Conservation (phyloP, 495 filamentous ascomycete genomes). For the Penicillium coprophilum region DNA sequence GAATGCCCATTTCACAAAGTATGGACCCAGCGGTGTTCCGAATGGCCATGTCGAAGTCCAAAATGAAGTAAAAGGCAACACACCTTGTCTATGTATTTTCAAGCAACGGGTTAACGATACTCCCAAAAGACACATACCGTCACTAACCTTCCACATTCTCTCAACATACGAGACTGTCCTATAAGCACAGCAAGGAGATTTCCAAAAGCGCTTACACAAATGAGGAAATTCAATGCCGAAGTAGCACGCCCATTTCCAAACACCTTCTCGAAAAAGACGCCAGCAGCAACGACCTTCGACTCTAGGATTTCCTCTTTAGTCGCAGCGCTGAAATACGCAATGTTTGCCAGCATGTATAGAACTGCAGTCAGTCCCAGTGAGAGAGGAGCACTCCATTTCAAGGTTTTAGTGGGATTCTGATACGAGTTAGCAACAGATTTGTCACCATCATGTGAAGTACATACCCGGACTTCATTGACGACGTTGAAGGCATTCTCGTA, state of each 20-base stretch:
- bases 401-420: constrained; percentile 58
- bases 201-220: constrained; percentile 61
- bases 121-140: background rate
- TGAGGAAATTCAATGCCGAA: constrained; percentile 58
- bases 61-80: constrained; percentile 60
- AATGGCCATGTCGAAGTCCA: constrained; percentile 66
- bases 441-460: background rate
- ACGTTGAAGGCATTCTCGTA: constrained; percentile 64
- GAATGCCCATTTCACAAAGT: constrained; percentile 56
- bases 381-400: constrained; percentile 50
- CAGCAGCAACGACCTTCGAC: constrained; percentile 55
- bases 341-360: constrained; percentile 61
- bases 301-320: constrained; percentile 51
- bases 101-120: background rate
- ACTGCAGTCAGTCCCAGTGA: constrained; percentile 51
- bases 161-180: constrained; percentile 56
- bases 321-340: constrained; percentile 62
- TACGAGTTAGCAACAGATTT: background rate
- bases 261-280: constrained; percentile 59
- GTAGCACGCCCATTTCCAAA: constrained; percentile 54
- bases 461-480: constrained; percentile 62
- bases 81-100: constrained; percentile 53
- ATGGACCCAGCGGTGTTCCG: constrained; percentile 60
- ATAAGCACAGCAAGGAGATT: constrained; percentile 62
- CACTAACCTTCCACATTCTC: constrained; percentile 55